Base-by-base conservation (phyloP, 176 grass and related monocot genomes). In the Alloteropsis semialata region DNA sequence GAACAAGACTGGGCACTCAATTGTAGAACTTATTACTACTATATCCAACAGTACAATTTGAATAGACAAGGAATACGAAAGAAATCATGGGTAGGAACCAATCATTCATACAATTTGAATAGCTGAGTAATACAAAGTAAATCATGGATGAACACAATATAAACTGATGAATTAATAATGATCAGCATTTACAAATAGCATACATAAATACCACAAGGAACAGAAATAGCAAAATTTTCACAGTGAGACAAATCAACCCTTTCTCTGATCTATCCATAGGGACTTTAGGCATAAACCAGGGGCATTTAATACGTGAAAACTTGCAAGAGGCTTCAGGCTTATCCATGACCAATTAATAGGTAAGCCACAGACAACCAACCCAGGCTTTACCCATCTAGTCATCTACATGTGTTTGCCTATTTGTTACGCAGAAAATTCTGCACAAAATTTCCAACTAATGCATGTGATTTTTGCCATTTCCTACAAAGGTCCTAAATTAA, bases 241-340 rank as follows among this genome's bases (percentile, higher is more conserved):
- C 13, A 61, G 49, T 27, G 11, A 72, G 67, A 85, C 27, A 60
- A 32, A 48, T 46, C 19, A 61, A n/a, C 15, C 4, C 10, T 81
- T 70, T 29, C 24, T 58, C 27, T 33, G 14, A 37, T 37, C 21
- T 39, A 9, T 28, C 42, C 69, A 49, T 72, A 49, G 32, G 22
- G 30, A 64, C 29, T 81, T 66, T 83, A n/a, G 58, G 32, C 59
- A 37, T 5, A 65, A 41, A 65, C 10, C 58, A 84, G 22, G n/a
- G 15, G 49, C 61, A 72, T 24, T 25, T 60, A 5, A 33, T 50
- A 73, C 19, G 11, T 50, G 29, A n/a, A 34, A 64, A 51, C 8
- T 62, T 73, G 22, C 33, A 73, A 63, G 12, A 34, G 41, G 15
- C 2, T 53, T 33, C 5, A 19, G 57, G 24, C 6, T 56, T 55